Conservation (phyloP, 2,329 filamentous ascomycete genomes). For the Beauveria australis region DNA sequence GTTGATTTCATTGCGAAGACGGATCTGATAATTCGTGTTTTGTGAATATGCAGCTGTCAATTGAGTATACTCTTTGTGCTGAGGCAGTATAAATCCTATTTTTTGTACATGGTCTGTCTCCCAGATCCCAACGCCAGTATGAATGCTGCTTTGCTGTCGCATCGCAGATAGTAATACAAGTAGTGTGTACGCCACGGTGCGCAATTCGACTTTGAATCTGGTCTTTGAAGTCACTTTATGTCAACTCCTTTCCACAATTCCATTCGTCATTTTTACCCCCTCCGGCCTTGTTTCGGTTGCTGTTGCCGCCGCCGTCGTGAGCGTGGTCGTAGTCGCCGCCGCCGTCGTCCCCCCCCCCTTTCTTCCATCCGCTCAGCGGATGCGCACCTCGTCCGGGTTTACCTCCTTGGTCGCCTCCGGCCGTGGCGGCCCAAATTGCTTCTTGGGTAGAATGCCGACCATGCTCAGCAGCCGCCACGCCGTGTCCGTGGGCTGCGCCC, state of each 20-base stretch:
- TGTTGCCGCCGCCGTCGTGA: neutral
- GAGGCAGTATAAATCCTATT: neutral
- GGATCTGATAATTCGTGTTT: neutral
- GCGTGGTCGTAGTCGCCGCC: too few relatives aligned
- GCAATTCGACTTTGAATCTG: neutral
- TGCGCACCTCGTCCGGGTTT: slow-evolving; percentile 20
- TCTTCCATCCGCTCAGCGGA: slow-evolving; percentile 18
- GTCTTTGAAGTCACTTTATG: too few relatives aligned
- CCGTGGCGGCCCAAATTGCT: slow-evolving; percentile 26
- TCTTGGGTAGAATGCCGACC: slow-evolving; percentile 46
- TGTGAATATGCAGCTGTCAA: neutral
- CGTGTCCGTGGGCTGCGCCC: slow-evolving; percentile 85
- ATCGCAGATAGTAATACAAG: slow-evolving; percentile 5
- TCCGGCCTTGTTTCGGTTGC: neutral
- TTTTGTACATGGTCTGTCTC: slow-evolving; percentile 1
- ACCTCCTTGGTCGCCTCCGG: slow-evolving; percentile 12
- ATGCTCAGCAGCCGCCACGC: slow-evolving; percentile 80
- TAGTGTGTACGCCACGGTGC: neutral
- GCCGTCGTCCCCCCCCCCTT: neutral
- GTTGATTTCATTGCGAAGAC: neutral
- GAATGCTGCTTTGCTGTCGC: neutral
- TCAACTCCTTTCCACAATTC: too few relatives aligned
- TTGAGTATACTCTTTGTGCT: neutral
- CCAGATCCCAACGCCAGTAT: neutral
- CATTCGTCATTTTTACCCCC: too few relatives aligned